These are phyloP conservation scores for Parachaetomium inaequale DNA, from an alignment of 495 filamentous ascomycete species.

Conservation along the genomic window DNA sequence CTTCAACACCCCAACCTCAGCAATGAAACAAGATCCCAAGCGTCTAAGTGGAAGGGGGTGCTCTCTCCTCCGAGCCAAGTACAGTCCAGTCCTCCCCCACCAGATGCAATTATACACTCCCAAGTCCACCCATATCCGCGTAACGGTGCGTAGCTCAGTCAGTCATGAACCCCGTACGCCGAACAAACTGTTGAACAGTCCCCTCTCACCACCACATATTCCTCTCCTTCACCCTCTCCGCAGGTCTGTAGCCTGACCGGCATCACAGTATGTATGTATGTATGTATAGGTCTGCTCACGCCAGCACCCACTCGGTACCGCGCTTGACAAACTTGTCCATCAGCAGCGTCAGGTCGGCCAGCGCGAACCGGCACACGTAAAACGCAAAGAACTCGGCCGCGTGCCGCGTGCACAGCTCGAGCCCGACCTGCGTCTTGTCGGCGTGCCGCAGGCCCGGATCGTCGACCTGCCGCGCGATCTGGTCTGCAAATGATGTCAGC, in stretches of 20 bases:
- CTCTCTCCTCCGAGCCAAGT: background rate
- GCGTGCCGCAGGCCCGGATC: constrained; percentile 81
- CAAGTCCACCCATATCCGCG: background rate
- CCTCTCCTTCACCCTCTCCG: background rate
- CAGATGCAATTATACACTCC: constrained; percentile 1
- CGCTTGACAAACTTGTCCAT: constrained; percentile 97
- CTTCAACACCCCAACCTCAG: background rate
- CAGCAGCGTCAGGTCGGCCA: constrained; percentile 78
- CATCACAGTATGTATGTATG: too few relatives aligned
- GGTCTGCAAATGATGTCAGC: constrained; percentile 56
- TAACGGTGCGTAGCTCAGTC: constrained; percentile 1
- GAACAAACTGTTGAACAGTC: background rate
- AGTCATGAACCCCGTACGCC: background rate
- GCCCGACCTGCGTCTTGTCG: constrained; percentile 80
- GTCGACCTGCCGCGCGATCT: constrained; percentile 93
- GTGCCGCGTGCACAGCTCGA: constrained; percentile 88
- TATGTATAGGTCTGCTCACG: too few relatives aligned
- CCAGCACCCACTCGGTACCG: constrained; percentile 84
- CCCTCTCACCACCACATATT: background rate
- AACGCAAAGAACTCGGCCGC: constrained; percentile 98
- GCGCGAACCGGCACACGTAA: constrained; percentile 89
- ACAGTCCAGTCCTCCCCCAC: background rate
- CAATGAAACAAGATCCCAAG: background rate
- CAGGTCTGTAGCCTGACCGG: background rate
- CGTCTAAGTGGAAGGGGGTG: background rate